These are phyloP conservation scores for Heracleum sosnowskyi DNA, from an alignment of 129 eudicot species.

Conservation along the genomic window DNA sequence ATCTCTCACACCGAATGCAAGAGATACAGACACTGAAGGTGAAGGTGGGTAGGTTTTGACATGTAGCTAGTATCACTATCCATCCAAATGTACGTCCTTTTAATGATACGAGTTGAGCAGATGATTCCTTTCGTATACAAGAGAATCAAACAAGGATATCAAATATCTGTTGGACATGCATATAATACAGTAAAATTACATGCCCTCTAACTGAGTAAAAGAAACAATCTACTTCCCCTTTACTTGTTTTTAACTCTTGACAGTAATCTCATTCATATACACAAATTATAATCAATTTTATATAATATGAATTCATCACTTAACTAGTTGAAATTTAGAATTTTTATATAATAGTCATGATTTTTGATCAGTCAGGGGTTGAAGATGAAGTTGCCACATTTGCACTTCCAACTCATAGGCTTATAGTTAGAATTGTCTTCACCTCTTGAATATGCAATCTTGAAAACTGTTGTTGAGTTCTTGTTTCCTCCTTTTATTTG, in stretches of 20 bases:
- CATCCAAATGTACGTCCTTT: not conserved
- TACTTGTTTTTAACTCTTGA: constrained; percentile 1
- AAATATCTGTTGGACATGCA: not conserved
- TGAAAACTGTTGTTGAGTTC: constrained; percentile 21
- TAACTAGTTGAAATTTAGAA: not conserved
- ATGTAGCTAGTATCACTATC: not conserved
- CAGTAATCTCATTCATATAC: constrained; percentile 6
- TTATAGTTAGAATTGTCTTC: constrained; percentile 64
- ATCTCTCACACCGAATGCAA: too few species aligned
- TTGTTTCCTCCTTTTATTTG: constrained; percentile 29
- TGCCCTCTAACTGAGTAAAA: not conserved
- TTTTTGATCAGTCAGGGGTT: constrained; percentile 45
- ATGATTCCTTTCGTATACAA: constrained; percentile 1
- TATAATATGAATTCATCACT: not conserved
- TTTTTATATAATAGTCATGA: not conserved
- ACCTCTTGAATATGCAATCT: constrained; percentile 43
- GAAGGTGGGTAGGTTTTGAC: not conserved
- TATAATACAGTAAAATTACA: not conserved
- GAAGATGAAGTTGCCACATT: constrained; percentile 74
- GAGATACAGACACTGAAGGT: too few species aligned
- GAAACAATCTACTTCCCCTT: not conserved
- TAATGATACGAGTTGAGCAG: not conserved
- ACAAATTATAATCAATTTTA: not conserved
- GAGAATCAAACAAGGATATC: not conserved
- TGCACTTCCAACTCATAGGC: constrained; percentile 93